Evolutionary conservation across 208 protist species (phyloP), one percentile per base, ranked within the genome.

Genomic region (Acanthamoeba sp.): DNA sequence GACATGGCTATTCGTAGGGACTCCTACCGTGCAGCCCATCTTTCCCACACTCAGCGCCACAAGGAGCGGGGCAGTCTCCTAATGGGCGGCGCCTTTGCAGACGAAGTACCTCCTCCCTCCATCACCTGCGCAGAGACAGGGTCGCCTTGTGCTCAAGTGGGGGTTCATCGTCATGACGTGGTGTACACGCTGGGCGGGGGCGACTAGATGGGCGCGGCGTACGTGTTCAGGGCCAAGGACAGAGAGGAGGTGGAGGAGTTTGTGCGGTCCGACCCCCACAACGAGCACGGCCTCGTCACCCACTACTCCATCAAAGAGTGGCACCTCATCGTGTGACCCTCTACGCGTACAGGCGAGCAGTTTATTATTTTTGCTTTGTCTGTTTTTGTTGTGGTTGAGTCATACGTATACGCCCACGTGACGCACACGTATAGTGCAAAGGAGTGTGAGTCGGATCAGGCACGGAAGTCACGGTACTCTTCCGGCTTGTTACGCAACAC

Each of bases 401-500:
- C n/a, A n/a, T n/a, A n/a, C n/a, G n/a, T n/a, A n/a, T n/a, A n/a
- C n/a, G n/a, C n/a, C n/a, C n/a, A n/a, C n/a, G n/a, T n/a, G n/a
- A n/a, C n/a, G n/a, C n/a, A n/a, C n/a, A n/a, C n/a, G n/a, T n/a
- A n/a, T n/a, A n/a, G n/a, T n/a, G n/a, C n/a, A n/a, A n/a, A n/a
- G n/a, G n/a, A n/a, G n/a, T n/a, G n/a, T n/a, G n/a, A n/a, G n/a
- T n/a, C n/a, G n/a, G n/a, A n/a, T 48, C 42, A 73, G 34, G 64
- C 64, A 1, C 64, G 64, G 64, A 73, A 73, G 64, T 73, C 29
- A 40, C 64, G 64, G 64, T 73, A 73, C 27, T 73, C 64, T 27
- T 73, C 64, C 4, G 64, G 64, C 64, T 73, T 73, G 64, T 73
- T 73, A 7, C 27, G 16, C 64, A 73, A n/a, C 64, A 73, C 64